Percentiles rank a stretch among this genome's conserved stretches.
Evolutionary conservation across 1,284 basidiomycete genomes (phyloP).

Genomic region (Cryptococcus wingfieldii): DNA sequence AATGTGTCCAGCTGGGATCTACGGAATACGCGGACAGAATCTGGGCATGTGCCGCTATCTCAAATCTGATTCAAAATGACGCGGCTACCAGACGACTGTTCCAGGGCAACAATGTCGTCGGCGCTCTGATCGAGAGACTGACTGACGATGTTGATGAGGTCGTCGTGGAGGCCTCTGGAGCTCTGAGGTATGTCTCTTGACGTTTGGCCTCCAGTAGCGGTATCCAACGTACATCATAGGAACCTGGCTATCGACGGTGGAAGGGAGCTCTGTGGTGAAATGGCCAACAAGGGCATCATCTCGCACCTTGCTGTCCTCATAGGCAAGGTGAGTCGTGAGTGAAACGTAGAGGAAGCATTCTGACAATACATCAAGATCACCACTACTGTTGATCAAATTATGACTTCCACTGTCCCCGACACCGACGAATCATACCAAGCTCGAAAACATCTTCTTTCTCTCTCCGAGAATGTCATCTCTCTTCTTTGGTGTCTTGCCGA

Average conservation of each 20-base stretch:
- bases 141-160: constrained; percentile 82
- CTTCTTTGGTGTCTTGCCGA: constrained; percentile 77
- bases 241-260: constrained; percentile 92
- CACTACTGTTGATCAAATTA: constrained; percentile 62
- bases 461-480: constrained; percentile 85
- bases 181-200: constrained; percentile 59
- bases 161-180: constrained; percentile 75
- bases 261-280: constrained; percentile 87
- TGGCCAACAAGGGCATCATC: constrained; percentile 92
- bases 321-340: constrained; percentile 29
- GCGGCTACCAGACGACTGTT: constrained; percentile 79
- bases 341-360: constrained; percentile 1
- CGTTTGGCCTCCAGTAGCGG: neutral
- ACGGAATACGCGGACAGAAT: constrained; percentile 71
- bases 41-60: constrained; percentile 89
- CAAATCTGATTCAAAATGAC: constrained; percentile 82
- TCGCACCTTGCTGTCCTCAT: constrained; percentile 51
- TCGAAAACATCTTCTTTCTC: constrained; percentile 72
- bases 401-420: constrained; percentile 43
- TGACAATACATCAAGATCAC: constrained; percentile 60
- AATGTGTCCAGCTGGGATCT: constrained; percentile 45
- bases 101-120: constrained; percentile 85
- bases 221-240: constrained; percentile 50
- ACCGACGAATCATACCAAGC: constrained; percentile 56
- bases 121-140: constrained; percentile 73